Evolutionary conservation across 139 green algal genomes (phyloP).

Genomic region (Picochlorum sp.): DNA sequence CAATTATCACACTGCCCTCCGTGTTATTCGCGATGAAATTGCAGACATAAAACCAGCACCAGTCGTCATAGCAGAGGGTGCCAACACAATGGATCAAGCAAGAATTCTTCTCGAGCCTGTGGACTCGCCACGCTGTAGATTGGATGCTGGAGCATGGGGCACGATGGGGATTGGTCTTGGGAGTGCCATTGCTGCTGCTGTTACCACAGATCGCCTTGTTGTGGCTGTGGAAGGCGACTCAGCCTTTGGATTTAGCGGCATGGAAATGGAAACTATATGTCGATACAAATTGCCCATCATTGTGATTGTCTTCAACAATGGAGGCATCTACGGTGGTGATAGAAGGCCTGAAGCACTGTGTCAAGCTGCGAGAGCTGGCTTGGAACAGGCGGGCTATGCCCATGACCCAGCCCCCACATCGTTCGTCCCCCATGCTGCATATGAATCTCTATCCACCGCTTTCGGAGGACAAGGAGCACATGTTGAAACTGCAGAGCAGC

Average conservation of each 20-base stretch:
- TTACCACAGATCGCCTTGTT: conserved; percentile 31
- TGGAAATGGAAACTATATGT: conserved; percentile 65
- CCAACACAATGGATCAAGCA: conserved; percentile 80
- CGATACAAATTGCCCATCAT: conserved; percentile 66
- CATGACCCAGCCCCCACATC: conserved; percentile 59
- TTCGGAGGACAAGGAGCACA: conserved; percentile 52
- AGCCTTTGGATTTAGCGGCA: conserved; percentile 73
- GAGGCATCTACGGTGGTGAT: conserved; percentile 74
- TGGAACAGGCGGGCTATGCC: conserved; percentile 22
- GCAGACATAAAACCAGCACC: conserved; percentile 22
- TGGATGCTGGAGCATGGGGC: conserved; percentile 75
- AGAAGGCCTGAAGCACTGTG: conserved; percentile 31
- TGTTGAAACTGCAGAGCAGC: conserved; percentile 28
- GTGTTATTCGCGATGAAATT: conserved; percentile 43
- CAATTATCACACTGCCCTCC: conserved; percentile 51
- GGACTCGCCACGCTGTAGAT: conserved; percentile 40
- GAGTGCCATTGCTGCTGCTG: conserved; percentile 30
- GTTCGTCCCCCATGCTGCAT: conserved; percentile 52
- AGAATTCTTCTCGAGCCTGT: conserved; percentile 43
- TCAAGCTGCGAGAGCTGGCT: conserved; percentile 28
- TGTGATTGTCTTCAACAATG: conserved; percentile 75
- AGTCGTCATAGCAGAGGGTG: conserved; percentile 58
- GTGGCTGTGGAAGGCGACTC: conserved; percentile 74
- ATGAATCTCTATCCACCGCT: conserved; percentile 58
- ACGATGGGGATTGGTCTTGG: conserved; percentile 80